Conservation (phyloP, 116 monocot genomes). For the Phalaenopsis hybrid region DNA sequence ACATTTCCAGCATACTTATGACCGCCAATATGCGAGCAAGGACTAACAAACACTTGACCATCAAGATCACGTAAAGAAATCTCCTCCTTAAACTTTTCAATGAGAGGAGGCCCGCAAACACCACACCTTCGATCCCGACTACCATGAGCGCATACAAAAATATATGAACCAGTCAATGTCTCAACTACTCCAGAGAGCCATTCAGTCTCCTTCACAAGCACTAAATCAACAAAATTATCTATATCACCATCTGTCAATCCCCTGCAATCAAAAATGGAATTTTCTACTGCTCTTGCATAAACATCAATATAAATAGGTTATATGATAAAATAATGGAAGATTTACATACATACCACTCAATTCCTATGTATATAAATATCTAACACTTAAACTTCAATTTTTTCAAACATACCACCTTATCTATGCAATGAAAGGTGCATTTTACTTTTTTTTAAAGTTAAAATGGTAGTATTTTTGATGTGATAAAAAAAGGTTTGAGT, state of each 20-base stretch:
- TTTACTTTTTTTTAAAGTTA: too few relatives aligned
- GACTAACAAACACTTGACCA: slow-evolving; percentile 40
- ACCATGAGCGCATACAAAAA: slow-evolving; percentile 58
- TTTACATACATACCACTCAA: too few relatives aligned
- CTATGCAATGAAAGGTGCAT: too few relatives aligned
- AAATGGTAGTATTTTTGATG: too few relatives aligned
- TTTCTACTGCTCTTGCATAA: not conserved
- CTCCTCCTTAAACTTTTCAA: slow-evolving; percentile 51
- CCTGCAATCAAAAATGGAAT: slow-evolving; percentile 22
- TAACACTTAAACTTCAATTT: too few relatives aligned
- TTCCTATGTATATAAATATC: too few relatives aligned
- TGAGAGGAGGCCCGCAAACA: slow-evolving; percentile 50
- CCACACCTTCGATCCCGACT: slow-evolving; percentile 50
- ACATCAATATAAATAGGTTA: not conserved
- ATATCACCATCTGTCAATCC: slow-evolving; percentile 47
- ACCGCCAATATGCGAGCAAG: slow-evolving; percentile 57
- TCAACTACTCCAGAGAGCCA: slow-evolving; percentile 36
- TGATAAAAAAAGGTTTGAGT: too few relatives aligned
- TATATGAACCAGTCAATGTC: slow-evolving; percentile 38
- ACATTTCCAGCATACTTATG: slow-evolving; percentile 71
- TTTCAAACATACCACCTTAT: too few relatives aligned
- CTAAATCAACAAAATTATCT: slow-evolving; percentile 49
- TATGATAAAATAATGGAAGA: not conserved
- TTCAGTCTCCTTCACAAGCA: slow-evolving; percentile 40
- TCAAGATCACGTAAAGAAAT: slow-evolving; percentile 27